Percentiles rank a stretch among this genome's conserved stretches.
Conservation (phyloP, 78 protist genomes). For the Isochrysis galbana region DNA sequence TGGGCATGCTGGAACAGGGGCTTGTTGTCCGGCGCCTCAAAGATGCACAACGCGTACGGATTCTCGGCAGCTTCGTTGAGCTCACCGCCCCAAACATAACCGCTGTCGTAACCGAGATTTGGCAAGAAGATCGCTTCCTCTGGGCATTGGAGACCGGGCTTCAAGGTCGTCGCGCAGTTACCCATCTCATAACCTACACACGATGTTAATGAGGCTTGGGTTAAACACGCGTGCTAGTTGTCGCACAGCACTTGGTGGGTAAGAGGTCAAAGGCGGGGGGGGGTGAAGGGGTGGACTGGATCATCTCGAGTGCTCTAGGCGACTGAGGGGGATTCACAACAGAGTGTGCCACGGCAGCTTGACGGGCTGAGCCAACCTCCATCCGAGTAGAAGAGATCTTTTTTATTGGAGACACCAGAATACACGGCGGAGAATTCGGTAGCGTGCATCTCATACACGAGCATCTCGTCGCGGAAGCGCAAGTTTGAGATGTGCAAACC, state of each 20-base stretch:
- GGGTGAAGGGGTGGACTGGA: no score
- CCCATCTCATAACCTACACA: background rate
- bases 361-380: no score
- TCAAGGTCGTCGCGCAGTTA: background rate
- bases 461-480: background rate
- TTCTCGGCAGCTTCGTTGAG: background rate
- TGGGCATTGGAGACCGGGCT: background rate
- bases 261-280: no score
- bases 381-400: constrained; percentile 4
- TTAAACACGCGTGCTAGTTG: no score
- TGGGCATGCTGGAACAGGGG: background rate
- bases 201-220: no score
- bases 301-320: no score
- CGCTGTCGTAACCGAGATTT: background rate
- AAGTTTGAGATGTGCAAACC: background rate
- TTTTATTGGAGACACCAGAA: background rate
- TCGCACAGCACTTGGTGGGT: no score
- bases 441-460: background rate
- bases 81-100: background rate
- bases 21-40: constrained; percentile 8
- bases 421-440: background rate
- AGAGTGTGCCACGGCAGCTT: no score
- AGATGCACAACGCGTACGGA: background rate
- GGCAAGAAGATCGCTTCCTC: background rate
- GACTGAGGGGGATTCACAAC: no score